Conservation (phyloP, 2,329 filamentous ascomycete genomes). For the Cercospora sojina region DNA sequence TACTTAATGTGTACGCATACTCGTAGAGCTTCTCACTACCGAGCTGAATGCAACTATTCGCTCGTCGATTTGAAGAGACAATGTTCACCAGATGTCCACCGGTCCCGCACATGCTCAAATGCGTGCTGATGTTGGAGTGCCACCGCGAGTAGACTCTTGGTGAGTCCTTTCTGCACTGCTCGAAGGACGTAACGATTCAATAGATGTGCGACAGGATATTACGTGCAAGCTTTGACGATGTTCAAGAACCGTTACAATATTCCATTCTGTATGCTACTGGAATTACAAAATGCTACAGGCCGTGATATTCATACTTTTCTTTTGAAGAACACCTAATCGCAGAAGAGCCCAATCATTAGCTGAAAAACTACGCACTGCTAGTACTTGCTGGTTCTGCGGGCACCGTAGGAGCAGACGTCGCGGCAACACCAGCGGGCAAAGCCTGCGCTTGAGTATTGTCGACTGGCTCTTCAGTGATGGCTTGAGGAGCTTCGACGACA, state of each 20-base stretch:
- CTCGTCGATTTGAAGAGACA: too few species aligned
- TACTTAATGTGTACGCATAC: too few species aligned
- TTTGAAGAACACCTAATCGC: not conserved
- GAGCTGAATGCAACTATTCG: too few species aligned
- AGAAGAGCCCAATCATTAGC: not conserved
- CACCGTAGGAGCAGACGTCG: not conserved
- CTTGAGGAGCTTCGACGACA: conserved; percentile 7
- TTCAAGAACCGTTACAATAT: not conserved
- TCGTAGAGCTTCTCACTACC: too few species aligned
- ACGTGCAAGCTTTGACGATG: not conserved
- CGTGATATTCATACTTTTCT: not conserved
- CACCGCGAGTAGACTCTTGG: too few species aligned
- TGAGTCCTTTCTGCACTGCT: not conserved
- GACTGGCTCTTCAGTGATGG: not conserved
- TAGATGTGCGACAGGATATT: not conserved
- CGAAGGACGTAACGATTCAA: not conserved
- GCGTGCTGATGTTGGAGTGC: too few species aligned
- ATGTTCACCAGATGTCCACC: too few species aligned
- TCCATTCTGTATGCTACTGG: not conserved
- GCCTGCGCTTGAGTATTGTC: conserved; percentile 3
- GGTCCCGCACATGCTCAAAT: too few species aligned
- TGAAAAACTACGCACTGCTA: not conserved
- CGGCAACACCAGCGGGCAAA: not conserved
- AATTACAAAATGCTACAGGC: not conserved
- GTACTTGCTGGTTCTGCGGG: not conserved